Evolutionary conservation across 805 yeast genomes (phyloP).

Genomic region (Yarrowia sp.): DNA sequence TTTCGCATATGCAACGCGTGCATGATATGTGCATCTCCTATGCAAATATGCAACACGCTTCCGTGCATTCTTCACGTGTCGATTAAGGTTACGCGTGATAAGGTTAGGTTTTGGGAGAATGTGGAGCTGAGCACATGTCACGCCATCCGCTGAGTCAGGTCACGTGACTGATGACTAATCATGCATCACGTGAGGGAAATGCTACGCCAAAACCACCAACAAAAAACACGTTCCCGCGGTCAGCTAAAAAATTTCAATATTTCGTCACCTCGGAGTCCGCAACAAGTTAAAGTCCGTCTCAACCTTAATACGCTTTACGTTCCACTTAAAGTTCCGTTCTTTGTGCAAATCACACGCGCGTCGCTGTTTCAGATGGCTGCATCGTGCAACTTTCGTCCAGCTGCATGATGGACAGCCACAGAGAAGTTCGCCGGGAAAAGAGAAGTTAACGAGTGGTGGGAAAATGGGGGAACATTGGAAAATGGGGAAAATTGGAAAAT

Average conservation of each 20-base stretch:
- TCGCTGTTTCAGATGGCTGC: neutral
- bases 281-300: neutral
- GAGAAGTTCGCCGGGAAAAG: constrained; percentile 12
- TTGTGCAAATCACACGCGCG: neutral
- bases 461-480: neutral
- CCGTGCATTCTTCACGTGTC: constrained; percentile 36
- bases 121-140: constrained; percentile 27
- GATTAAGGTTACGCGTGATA: neutral
- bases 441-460: neutral
- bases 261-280: constrained; percentile 14
- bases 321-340: no score
- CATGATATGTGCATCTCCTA: neutral
- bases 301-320: no score
- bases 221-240: no score
- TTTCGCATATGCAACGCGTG: neutral
- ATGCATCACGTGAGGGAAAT: no score
- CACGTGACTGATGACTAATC: no score
- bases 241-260: no score
- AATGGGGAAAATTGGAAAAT: neutral
- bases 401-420: neutral
- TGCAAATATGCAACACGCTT: constrained; percentile 30
- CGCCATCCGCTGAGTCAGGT: neutral
- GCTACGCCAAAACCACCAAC: no score
- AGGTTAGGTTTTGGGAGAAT: constrained; percentile 6
- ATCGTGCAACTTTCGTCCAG: neutral